phyloP scores from a whole-genome alignment of 2,329 filamentous ascomycete species.

The Ophiostoma sp. region DNA sequence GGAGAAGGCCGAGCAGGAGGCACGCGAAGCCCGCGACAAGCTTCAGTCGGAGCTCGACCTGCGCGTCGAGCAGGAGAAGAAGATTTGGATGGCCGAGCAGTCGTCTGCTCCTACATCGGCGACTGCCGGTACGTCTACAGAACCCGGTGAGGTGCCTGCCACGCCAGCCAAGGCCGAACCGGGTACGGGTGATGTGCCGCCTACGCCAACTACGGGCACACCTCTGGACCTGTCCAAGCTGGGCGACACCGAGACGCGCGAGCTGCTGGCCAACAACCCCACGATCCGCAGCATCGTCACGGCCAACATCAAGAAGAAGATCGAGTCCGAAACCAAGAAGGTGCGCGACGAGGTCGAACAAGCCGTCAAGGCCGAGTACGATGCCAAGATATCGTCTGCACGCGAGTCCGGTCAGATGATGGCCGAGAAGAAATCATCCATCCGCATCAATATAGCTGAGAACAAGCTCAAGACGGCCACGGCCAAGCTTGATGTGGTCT shows the following conservation, averaged over 20 bases:
- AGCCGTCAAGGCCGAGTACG: conserved; percentile 49
- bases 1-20: conserved; percentile 52
- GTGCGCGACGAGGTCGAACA: conserved; percentile 56
- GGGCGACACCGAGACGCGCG: conserved; percentile 56
- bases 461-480: conserved; percentile 63
- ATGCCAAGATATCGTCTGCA: conserved; percentile 55
- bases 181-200: conserved; percentile 32
- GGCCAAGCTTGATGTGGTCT: conserved; percentile 75
- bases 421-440: conserved; percentile 70
- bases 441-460: conserved; percentile 78
- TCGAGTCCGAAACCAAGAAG: conserved; percentile 64
- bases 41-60: conserved; percentile 48
- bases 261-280: conserved; percentile 56
- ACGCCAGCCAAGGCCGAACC: conserved; percentile 24
- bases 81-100: conserved; percentile 61
- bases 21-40: conserved; percentile 55
- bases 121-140: neutral
- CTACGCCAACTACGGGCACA: conserved; percentile 39
- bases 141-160: neutral
- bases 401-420: conserved; percentile 68
- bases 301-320: conserved; percentile 68
- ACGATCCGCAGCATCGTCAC: conserved; percentile 60
- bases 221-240: conserved; percentile 49
- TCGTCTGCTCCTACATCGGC: conserved; percentile 19
- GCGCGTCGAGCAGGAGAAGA: conserved; percentile 62